Base-by-base conservation (phyloP, 768 basidiomycete genomes). In the Suillus subluteus region DNA sequence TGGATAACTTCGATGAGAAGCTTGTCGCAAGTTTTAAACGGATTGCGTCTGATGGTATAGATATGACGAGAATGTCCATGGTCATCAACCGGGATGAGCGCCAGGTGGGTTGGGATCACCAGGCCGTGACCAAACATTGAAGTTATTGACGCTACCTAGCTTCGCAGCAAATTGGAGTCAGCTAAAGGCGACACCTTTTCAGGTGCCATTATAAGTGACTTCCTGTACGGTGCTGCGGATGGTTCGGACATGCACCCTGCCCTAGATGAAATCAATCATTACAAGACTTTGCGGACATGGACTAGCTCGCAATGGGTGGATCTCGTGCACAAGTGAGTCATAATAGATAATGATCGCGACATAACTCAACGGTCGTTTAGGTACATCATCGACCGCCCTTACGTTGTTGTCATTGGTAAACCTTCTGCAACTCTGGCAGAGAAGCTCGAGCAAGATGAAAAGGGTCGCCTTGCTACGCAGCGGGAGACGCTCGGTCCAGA, bases 1-100 rank as follows among this genome's bases (percentile, higher is more conserved):
- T 99, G 37, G 84, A 91, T n/a, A 79, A 76, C 2, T 92, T 99
- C 73, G 85, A 88, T 66, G 81, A 79, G 37, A 88, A 86, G 73
- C 82, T 99, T 52, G 87, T 84, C 70, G 81, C 79, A 1, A 92
- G 91, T 71, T 81, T 99, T 46, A 75, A 82, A 69, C 86, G 87
- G 50, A 91, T 98, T 63, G 86, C 84, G 9, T 72, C 83, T 21
- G 87, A 91, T 63, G 95, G 92, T 4, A 82, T 99, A 59, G 94
- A 99, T 76, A 95, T 98, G 91, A 83, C 88, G 38, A 83, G 97
- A 12, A 98, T 99, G 91, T 76, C 79, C 18, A 90, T 93, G 87
- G 83, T 98, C 21, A 87, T 99, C 56, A 87, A 89, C 69, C 83
- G 95, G 62, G 95, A 98, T 71, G 91, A 94, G 78, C 89, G 96